These are phyloP conservation scores for Chlorella sp. DNA, from an alignment of 139 green algal genomes.

Conservation along the genomic window DNA sequence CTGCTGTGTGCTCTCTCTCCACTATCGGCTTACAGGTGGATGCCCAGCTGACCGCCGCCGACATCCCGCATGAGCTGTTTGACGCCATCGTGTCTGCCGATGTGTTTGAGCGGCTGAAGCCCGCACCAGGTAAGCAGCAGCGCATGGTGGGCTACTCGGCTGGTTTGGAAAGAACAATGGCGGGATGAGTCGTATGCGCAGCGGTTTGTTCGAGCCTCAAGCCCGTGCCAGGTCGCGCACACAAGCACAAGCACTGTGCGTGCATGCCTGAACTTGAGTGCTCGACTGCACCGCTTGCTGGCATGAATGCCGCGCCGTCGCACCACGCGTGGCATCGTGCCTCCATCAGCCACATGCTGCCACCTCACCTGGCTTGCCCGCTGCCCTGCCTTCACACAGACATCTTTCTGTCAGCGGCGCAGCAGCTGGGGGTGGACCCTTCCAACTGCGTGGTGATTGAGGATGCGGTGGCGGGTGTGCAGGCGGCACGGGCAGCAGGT, in stretches of 20 bases:
- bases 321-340: too few species aligned
- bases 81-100: constrained; percentile 75
- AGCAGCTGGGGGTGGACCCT: constrained; percentile 57
- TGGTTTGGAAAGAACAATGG: too few species aligned
- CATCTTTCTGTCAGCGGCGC: constrained; percentile 77
- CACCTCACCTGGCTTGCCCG: neutral
- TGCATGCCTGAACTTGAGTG: too few species aligned
- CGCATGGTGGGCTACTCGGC: too few species aligned
- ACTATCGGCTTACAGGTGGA: constrained; percentile 68
- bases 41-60: constrained; percentile 70
- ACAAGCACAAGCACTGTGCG: too few species aligned
- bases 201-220: too few species aligned
- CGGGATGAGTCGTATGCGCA: too few species aligned
- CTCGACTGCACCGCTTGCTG: too few species aligned
- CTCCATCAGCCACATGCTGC: too few species aligned
- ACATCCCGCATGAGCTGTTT: constrained; percentile 62
- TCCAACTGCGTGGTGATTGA: constrained; percentile 78
- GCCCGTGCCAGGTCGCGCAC: too few species aligned
- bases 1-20: too few species aligned
- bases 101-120: constrained; percentile 58
- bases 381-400: constrained; percentile 37
- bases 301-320: too few species aligned
- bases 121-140: neutral
- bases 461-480: constrained; percentile 75
- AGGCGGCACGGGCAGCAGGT: constrained; percentile 69